A percentile compares a stretch with the other conserved stretches of the same genome.
phyloP scores from a whole-genome alignment of 768 basidiomycete genomes.

The Psilocybe sp. region DNA sequence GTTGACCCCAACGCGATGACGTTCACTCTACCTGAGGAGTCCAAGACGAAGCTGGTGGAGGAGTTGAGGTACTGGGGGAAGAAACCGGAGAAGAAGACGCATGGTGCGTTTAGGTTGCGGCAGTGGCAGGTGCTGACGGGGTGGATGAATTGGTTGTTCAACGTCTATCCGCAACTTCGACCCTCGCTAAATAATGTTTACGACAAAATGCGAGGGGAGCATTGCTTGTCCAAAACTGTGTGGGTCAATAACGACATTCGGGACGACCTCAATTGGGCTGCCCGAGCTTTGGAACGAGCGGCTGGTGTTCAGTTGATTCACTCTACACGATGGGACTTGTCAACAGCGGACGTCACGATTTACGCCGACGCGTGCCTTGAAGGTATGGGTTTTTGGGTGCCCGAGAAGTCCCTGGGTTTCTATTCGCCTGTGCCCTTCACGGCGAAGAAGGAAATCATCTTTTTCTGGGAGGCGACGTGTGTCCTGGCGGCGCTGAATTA shows the following conservation, averaged over 20 bases:
- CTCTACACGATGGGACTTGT: slow-evolving; percentile 17
- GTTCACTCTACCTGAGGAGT: slow-evolving; percentile 18
- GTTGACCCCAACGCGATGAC: slow-evolving; percentile 29
- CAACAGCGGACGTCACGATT: slow-evolving; percentile 5
- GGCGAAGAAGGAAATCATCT: slow-evolving; percentile 11
- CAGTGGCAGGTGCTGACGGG: slow-evolving; percentile 28
- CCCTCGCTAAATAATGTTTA: slow-evolving; percentile 33
- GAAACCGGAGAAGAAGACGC: too few species aligned
- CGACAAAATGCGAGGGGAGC: slow-evolving; percentile 29
- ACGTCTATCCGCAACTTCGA: slow-evolving; percentile 32
- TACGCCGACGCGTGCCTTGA: slow-evolving; percentile 24
- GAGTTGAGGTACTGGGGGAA: too few species aligned
- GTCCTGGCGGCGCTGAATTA: slow-evolving; percentile 17
- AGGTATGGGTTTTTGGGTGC: slow-evolving; percentile 29
- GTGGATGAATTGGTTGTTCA: slow-evolving; percentile 39
- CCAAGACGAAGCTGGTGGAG: neutral
- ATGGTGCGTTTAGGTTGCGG: neutral
- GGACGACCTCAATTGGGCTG: slow-evolving; percentile 32
- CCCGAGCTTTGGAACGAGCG: too few species aligned
- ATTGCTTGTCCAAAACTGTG: slow-evolving; percentile 5
- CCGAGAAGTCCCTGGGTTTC: slow-evolving; percentile 18
- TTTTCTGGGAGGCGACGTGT: slow-evolving; percentile 26
- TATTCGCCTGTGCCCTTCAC: slow-evolving; percentile 5
- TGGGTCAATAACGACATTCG: slow-evolving; percentile 25
- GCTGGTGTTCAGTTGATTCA: slow-evolving; percentile 15